Evolutionary conservation across 768 basidiomycete species (phyloP), one percentile per base, ranked within the genome.

Genomic region (Tricholoma furcatifolium): DNA sequence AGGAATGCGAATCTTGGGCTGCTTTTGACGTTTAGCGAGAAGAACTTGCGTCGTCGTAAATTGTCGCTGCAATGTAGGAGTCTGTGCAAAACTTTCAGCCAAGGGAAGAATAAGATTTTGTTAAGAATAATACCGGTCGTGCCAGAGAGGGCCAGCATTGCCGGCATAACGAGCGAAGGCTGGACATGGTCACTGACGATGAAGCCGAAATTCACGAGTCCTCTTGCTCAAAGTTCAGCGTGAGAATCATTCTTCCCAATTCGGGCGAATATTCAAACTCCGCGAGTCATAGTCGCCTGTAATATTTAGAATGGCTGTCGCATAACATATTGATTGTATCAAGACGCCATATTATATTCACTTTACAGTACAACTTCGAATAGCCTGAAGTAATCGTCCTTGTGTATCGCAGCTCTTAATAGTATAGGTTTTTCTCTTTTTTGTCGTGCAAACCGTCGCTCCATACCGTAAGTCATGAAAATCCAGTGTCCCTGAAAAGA

Each of bases 1-100:
- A 14, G 80, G 83, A n/a, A 76, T 66, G 2, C 79, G 76, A 42
- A 81, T 76, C 63, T 79, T 82, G 15, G 70, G 60, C 44, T 65
- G 62, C 65, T 80, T 81, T 50, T 78, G 73, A 50, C 76, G 75
- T 55, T 78, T 80, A 6, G 73, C 80, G 36, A 81, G 69, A 24
- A 76, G 61, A 56, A 69, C 63, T 43, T 68, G 69, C 20, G 73
- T 83, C 3, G 79, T 79, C 23, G 79, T 81, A 63, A 90, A 87
- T 43, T 71, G 70, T 42, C 83, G 76, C 47, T 55, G 52, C n/a
- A 43, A 44, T 12, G 23, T 54, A 31, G 42, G 42, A 46, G 39
- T 55, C 60, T 63, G 46, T 24, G 10, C 10, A 53, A 35, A 20
- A 18, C 30, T 34, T 17, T 57, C 2, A 57, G 47, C 27, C 14